Base-by-base conservation (phyloP, 1,284 basidiomycete species). In the Ustilago hordei region DNA sequence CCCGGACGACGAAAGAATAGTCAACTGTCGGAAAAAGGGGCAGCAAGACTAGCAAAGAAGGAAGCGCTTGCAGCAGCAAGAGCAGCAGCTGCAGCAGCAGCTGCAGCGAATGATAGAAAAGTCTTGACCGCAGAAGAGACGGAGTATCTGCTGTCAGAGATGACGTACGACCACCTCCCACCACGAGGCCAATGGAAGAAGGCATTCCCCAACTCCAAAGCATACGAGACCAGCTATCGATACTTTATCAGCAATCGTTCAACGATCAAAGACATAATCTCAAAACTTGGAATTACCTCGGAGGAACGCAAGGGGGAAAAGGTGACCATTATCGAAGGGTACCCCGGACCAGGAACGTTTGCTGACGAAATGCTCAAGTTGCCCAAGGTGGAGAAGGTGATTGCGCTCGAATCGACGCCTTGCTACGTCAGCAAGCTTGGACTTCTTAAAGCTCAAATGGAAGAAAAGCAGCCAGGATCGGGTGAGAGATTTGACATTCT, bases 291-390 rank as follows among this genome's bases (percentile, higher is more conserved):
- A 3, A 69, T 84, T 3, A 63, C 64, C 12, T 36, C 55, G 15
- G 43, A 47, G 2, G 68, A 75, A 19, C 55, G 65, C 1, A 62
- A 67, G 1, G 81, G 82, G 9, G 55, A 75, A 23, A 83, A 82
- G 45, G 67, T 75, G 11, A 85, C 84, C 9, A 61, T 85, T 17
- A 47, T 85, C 38, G 84, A 85, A 62, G 81, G 81, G 3, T 85
- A 84, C 64, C 73, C 84, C 6, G 84, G 84, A 4, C 77, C 82
- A 8, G 84, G 84, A 15, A 81, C 80, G 1, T 59, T 84, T 28
- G 79, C 84, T 3, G 74, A 77, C 57, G 70, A 77, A 57, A 65
- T 85, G 11, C 48, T 83, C 61, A 57, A 75, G 60, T 59, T 79
- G 36, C 64, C 77, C 5, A 60, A 69, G n/a, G 84, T 85, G n/a